phyloP scores from a whole-genome alignment of 352 stramenopile genomes.

The Phytophthora meadii region DNA sequence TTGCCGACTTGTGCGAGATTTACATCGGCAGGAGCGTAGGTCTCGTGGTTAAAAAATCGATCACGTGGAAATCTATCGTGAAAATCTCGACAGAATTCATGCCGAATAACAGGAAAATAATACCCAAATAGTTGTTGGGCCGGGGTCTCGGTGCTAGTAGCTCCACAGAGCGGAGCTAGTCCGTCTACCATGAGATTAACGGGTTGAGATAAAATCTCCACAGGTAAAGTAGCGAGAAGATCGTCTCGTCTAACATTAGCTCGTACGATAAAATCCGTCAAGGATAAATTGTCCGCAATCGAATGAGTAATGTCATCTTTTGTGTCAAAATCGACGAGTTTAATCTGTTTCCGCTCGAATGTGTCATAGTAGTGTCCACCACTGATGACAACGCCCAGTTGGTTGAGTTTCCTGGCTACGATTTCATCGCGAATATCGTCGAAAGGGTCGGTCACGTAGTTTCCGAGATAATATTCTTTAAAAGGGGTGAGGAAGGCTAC shows the following conservation, averaged over 20 bases:
- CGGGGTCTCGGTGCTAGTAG: constrained; percentile 11
- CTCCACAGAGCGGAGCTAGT: constrained; percentile 36
- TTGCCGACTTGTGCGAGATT: constrained; percentile 36
- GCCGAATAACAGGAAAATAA: constrained; percentile 29
- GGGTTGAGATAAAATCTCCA: constrained; percentile 5
- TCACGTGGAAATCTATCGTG: constrained; percentile 25
- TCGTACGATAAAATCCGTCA: constrained; percentile 29
- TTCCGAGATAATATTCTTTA: constrained; percentile 40
- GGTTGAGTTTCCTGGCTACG: constrained; percentile 26
- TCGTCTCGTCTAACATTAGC: constrained; percentile 22
- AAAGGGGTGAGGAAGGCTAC: constrained; percentile 24
- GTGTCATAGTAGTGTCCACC: constrained; percentile 31
- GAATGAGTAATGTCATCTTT: constrained; percentile 12
- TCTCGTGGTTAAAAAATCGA: constrained; percentile 31
- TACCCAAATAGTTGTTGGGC: constrained; percentile 32
- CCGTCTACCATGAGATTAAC: constrained; percentile 49
- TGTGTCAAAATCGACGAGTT: constrained; percentile 21
- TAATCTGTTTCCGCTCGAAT: constrained; percentile 14
- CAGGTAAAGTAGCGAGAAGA: constrained; percentile 10
- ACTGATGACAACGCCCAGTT: constrained; percentile 34
- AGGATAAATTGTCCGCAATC: constrained; percentile 3
- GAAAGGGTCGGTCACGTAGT: constrained; percentile 32
- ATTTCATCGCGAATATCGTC: constrained; percentile 33
- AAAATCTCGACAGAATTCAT: constrained; percentile 38
- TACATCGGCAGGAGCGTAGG: constrained; percentile 9